These are phyloP conservation scores for Ascochyta viciae-villosae DNA, from an alignment of 2,329 filamentous ascomycete species.

Conservation along the genomic window DNA sequence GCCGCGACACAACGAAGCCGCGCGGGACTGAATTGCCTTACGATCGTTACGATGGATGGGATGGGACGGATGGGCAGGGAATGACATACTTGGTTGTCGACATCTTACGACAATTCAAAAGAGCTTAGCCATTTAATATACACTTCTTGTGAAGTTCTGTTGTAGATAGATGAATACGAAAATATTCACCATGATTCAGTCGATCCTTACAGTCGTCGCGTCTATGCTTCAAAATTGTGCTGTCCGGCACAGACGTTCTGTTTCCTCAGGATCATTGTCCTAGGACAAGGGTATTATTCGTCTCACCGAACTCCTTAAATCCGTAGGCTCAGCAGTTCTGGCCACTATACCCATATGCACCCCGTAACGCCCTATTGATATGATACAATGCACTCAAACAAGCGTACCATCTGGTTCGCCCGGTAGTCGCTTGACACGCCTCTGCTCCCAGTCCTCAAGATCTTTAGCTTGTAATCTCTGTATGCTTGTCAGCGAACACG, in stretches of 20 bases:
- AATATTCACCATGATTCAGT: neutral
- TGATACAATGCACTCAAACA: conserved; percentile 26
- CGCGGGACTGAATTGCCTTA: conserved; percentile 6
- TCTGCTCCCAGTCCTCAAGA: conserved; percentile 95
- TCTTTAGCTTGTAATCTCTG: conserved; percentile 87
- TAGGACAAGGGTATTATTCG: neutral
- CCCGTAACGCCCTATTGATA: conserved; percentile 7
- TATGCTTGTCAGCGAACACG: conserved; percentile 19
- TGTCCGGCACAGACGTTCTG: neutral
- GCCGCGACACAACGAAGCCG: neutral
- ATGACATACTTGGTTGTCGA: conserved; percentile 12
- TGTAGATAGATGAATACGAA: conserved; percentile 16
- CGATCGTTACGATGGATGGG: conserved; percentile 18
- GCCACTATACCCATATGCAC: neutral
- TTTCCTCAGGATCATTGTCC: neutral
- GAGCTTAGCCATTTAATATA: conserved; percentile 19
- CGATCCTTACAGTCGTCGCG: neutral
- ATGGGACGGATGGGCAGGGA: conserved; percentile 2
- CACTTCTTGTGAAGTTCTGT: conserved; percentile 12
- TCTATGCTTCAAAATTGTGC: neutral
- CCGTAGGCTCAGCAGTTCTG: conserved; percentile 1
- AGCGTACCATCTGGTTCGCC: conserved; percentile 89
- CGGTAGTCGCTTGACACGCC: conserved; percentile 85
- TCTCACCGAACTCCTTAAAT: neutral
- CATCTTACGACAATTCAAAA: conserved; percentile 13